phyloP scores from a whole-genome alignment of 225 moss, liverwort and hornwort species.

The Sphagnum contortum region DNA sequence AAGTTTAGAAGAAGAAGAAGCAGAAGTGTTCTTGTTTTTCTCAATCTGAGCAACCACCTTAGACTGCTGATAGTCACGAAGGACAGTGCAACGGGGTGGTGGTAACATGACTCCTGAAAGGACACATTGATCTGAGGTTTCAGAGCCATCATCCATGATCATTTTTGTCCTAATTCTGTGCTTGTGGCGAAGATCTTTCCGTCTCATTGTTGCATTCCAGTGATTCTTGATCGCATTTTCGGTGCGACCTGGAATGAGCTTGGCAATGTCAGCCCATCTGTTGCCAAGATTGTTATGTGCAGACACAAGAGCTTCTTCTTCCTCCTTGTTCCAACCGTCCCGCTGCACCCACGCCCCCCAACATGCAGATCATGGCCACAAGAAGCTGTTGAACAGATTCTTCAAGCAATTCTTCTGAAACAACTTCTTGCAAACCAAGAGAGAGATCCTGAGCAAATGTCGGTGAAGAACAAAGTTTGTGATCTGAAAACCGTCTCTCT shows the following conservation, averaged over 20 bases:
- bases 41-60: slow-evolving; percentile 81
- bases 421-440: too few relatives aligned
- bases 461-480: too few relatives aligned
- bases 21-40: slow-evolving; percentile 29
- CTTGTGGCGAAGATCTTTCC: slow-evolving; percentile 91
- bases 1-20: too few relatives aligned
- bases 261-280: slow-evolving; percentile 98
- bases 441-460: too few relatives aligned
- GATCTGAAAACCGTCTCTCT: too few relatives aligned
- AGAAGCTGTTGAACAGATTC: too few relatives aligned
- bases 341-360: slow-evolving; percentile 35
- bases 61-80: slow-evolving; percentile 90
- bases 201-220: slow-evolving; percentile 98
- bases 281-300: slow-evolving; percentile 98
- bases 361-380: too few relatives aligned
- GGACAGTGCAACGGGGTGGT: slow-evolving; percentile 90
- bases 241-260: slow-evolving; percentile 92
- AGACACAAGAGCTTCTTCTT: slow-evolving; percentile 86
- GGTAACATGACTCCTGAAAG: slow-evolving; percentile 72
- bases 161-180: slow-evolving; percentile 32
- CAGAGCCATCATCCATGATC: too few relatives aligned
- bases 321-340: slow-evolving; percentile 97
- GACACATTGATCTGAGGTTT: slow-evolving; percentile 43
- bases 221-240: slow-evolving; percentile 99
- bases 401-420: too few relatives aligned